Base-by-base conservation (phyloP, 495 filamentous ascomycete species). In the Sphaerosporella brunnea region DNA sequence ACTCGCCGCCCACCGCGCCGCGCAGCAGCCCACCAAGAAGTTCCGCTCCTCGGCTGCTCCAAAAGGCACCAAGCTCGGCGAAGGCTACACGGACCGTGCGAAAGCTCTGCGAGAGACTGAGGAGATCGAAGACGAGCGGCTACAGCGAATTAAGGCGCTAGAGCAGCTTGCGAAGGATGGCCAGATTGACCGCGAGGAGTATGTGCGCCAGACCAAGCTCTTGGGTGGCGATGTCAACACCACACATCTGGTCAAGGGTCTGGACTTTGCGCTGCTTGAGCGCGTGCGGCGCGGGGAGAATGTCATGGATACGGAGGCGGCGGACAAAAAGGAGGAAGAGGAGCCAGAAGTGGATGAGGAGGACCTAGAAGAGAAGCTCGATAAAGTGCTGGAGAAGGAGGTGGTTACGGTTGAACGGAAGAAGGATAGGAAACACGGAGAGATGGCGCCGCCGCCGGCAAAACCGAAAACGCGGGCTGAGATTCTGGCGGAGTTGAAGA, bases 11-110 rank as follows among this genome's bases (percentile, higher is more conserved):
- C 75, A 78, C 42, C 66, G 72, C 40, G 58, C 63, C 39, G 49
- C 55, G 15, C 62, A 56, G n/a, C 62, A 69, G 38, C 70, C 67
- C 49, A 54, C 57, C 8, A 82, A 72, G 68, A 74, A 80, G 61
- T 92, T 88, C 70, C 75, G 77, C 52, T 78, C 79, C 18, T 75
- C 78, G 0, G 79, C 77, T 8, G 79, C 78, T 2, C 90, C 90
- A 0, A 90, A 90, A 61, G 90, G 92, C 21, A 76, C 73, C 46
- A 86, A 78, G 54, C 64, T 93, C 19, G 75, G 78, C 4, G 59
- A 73, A 16, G 90, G 86, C 3, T 96, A 95, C 59, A 72, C 77
- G 51, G 92, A 96, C 62, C 82, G 92, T n/a, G 73, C 85, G 8
- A 25, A 8, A 23, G 34, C 16, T 20, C 51, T 63, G 47, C 45